Percentiles rank a stretch among this genome's conserved stretches.
phyloP scores from a whole-genome alignment of 169 alveolate species.

The Eimeria brunetti region DNA sequence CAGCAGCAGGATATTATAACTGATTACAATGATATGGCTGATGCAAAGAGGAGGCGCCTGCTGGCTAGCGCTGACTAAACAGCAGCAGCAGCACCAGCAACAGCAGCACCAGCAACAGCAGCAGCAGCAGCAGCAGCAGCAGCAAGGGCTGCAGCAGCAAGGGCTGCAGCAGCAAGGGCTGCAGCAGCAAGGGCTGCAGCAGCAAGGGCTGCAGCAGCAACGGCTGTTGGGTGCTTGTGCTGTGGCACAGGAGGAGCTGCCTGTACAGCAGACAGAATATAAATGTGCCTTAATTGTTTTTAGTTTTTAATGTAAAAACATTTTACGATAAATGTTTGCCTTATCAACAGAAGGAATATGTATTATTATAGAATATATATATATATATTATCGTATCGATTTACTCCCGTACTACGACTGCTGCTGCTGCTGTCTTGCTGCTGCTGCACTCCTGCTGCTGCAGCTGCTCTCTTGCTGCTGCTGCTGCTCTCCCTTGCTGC shows the following conservation, averaged over 20 bases:
- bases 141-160: neutral
- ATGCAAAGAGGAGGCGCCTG: slow-evolving; percentile 26
- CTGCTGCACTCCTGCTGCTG: too few relatives aligned
- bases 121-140: slow-evolving; percentile 27
- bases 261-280: neutral
- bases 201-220: too few relatives aligned
- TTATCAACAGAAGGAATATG: neutral
- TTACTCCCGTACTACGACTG: neutral
- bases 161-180: neutral
- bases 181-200: too few relatives aligned
- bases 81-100: slow-evolving; percentile 46
- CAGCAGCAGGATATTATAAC: neutral
- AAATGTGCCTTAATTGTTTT: neutral
- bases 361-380: neutral
- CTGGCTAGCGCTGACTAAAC: neutral
- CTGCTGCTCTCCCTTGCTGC: neutral
- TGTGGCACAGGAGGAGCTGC: neutral
- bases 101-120: too few relatives aligned
- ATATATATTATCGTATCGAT: neutral
- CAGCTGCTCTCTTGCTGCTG: neutral
- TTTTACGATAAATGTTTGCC: neutral
- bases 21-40: neutral
- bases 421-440: neutral
- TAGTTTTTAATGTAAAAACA: neutral
- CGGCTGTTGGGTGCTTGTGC: neutral